A percentile compares a stretch with the other conserved stretches of the same genome.
These are phyloP conservation scores for Jaenimonas drosophilae DNA, from an alignment of 208 protist species.

Conservation along the genomic window DNA sequence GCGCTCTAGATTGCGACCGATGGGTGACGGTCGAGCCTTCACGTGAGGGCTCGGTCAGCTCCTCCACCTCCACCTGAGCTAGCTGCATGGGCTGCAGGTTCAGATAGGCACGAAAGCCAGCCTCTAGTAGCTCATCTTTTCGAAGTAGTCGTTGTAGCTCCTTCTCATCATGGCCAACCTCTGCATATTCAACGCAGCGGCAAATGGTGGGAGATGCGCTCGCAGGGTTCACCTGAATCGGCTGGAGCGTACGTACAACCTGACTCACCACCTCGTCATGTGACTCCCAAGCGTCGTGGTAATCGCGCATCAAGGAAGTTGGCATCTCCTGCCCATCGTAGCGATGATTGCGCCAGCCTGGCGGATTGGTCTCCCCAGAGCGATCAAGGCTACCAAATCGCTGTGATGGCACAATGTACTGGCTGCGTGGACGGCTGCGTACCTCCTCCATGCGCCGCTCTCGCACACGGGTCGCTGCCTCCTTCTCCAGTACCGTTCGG, in stretches of 20 bases:
- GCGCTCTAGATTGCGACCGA: slow-evolving; percentile 4
- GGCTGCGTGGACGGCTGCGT: too few relatives aligned
- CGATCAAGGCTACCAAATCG: too few relatives aligned
- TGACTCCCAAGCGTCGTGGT: not conserved
- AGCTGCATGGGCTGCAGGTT: slow-evolving; percentile 67
- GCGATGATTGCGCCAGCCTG: not conserved
- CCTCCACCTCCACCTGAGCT: slow-evolving; percentile 31
- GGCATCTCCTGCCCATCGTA: not conserved
- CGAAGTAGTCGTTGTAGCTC: slow-evolving; percentile 19
- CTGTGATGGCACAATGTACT: too few relatives aligned
- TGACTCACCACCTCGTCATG: not conserved
- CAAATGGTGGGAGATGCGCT: too few relatives aligned
- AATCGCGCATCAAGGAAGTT: not conserved
- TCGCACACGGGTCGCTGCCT: slow-evolving; percentile 19
- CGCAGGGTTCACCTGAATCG: slow-evolving; percentile 16
- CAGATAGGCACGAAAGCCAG: slow-evolving; percentile 37
- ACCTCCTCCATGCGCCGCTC: too few relatives aligned
- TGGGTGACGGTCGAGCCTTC: slow-evolving; percentile 8
- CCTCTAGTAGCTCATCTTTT: slow-evolving; percentile 15
- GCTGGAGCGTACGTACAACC: slow-evolving; percentile 4
- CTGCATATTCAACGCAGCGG: slow-evolving; percentile 28
- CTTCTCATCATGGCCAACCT: slow-evolving; percentile 5
- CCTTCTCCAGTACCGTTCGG: slow-evolving; percentile 22
- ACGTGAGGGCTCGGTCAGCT: slow-evolving; percentile 15
- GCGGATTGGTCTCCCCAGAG: not conserved